phyloP scores from a whole-genome alignment of 2,329 filamentous ascomycete species.

The Blastomyces parvus region DNA sequence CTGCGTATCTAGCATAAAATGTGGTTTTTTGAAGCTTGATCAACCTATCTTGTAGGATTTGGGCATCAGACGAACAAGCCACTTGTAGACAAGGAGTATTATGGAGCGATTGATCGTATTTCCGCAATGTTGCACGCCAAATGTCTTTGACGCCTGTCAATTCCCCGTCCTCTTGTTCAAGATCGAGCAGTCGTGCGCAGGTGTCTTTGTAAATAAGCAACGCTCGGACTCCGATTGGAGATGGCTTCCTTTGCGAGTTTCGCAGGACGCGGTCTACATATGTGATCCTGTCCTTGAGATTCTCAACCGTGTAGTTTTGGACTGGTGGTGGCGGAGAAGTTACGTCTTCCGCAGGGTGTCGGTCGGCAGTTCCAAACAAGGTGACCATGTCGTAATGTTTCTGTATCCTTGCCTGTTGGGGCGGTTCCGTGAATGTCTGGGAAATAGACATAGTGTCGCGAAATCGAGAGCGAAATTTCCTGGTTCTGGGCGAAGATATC shows the following conservation, averaged over 20 bases:
- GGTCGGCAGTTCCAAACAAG: background rate
- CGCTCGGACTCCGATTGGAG: background rate
- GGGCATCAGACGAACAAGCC: background rate
- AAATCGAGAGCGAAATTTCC: background rate
- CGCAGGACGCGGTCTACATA: background rate
- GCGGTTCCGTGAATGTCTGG: background rate
- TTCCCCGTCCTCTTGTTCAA: conserved; percentile 1
- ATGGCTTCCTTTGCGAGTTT: background rate
- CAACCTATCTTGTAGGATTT: background rate
- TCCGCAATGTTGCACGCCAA: background rate
- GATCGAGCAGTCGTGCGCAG: background rate
- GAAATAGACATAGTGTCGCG: background rate
- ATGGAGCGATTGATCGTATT: background rate
- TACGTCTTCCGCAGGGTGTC: background rate
- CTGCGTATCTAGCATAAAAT: conserved; percentile 1
- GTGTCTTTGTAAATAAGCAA: background rate
- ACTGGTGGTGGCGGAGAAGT: background rate
- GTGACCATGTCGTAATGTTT: background rate
- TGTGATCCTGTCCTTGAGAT: conserved; percentile 1
- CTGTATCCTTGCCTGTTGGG: background rate
- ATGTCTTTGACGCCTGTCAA: background rate
- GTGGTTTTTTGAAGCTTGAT: background rate
- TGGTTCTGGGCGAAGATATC: background rate
- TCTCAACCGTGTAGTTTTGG: background rate
- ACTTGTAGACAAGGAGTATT: background rate